These are phyloP conservation scores for Aphanomyces euteiches DNA, from an alignment of 352 stramenopile species.

Conservation along the genomic window DNA sequence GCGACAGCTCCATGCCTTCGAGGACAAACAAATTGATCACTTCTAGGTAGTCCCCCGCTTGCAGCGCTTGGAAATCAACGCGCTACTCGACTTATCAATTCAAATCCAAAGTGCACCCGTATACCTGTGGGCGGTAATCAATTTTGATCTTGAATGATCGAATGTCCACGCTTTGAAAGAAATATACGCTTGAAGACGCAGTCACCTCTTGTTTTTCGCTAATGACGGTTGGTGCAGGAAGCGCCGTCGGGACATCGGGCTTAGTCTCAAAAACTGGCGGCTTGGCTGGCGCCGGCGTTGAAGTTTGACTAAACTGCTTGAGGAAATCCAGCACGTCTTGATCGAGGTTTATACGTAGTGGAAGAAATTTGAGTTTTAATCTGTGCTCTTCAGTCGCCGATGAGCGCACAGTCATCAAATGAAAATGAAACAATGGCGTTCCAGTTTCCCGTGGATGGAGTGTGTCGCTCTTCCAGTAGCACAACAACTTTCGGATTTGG, in stretches of 20 bases:
- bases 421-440: conserved; percentile 77
- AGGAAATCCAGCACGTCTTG: conserved; percentile 85
- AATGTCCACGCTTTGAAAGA: conserved; percentile 86
- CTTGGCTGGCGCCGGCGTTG: conserved; percentile 35
- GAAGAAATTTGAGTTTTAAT: conserved; percentile 67
- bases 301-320: conserved; percentile 62
- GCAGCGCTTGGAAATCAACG: conserved; percentile 79
- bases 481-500: conserved; percentile 87
- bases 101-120: no score
- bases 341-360: conserved; percentile 79
- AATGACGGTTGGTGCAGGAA: conserved; percentile 16
- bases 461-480: conserved; percentile 85
- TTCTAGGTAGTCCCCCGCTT: conserved; percentile 81
- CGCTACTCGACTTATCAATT: conserved; percentile 28
- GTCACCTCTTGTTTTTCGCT: conserved; percentile 40
- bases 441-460: conserved; percentile 76
- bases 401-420: conserved; percentile 55
- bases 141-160: conserved; percentile 89
- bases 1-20: conserved; percentile 83
- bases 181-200: conserved; percentile 58
- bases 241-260: neutral
- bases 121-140: conserved; percentile 73
- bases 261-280: neutral
- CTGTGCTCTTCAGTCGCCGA: conserved; percentile 82
- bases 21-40: conserved; percentile 87